Base-by-base conservation (phyloP, 176 grass and related monocot species). In the Oryza australiensis region DNA sequence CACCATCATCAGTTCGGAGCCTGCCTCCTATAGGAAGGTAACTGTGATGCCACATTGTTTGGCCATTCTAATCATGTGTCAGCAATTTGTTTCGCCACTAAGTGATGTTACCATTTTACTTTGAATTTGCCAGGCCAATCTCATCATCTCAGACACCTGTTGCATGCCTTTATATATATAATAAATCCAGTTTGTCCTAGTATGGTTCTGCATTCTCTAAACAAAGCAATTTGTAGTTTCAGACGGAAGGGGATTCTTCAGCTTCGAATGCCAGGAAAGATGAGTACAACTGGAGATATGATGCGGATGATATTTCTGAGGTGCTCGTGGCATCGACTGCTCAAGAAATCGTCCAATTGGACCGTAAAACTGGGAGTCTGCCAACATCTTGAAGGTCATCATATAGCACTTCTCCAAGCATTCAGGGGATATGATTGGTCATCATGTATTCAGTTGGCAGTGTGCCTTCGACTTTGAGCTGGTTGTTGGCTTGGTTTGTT, bases 241-340 rank as follows among this genome's bases (percentile, higher is more conserved):
- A 90, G 82, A 92, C 28, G 78, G 88, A 41, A 88, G 85, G 67
- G 41, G 87, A 85, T 4, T 87, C 77, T 43, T 88, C 85, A 68
- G 76, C 29, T 49, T 70, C 82, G 7, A 78, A 60, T 71, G 70
- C 11, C 16, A 84, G 93, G 73, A 95, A 95, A 62, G 93, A 92
- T 74, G 93, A 95, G 55, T 95, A 95, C 80, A 92, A 69, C 64
- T 90, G 93, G 93, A 87, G 85, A 82, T 95, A 92, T 14, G 90
- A 90, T 60, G 85, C 83, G 2, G 90, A 95, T 69, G 90, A 92
- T 34, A 62, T 90, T 4, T 88, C 90, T 64, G 90, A 95, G 57
- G 87, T 92, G 48, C 89, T 71, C 29, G 85, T 29, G 29, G 29
- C 90, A 73, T 80, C 90, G 16, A 79, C 79, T 73, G 90, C 87